Conservation (phyloP, 2,329 filamentous ascomycete species). For the Fusarium gaditjirri region DNA sequence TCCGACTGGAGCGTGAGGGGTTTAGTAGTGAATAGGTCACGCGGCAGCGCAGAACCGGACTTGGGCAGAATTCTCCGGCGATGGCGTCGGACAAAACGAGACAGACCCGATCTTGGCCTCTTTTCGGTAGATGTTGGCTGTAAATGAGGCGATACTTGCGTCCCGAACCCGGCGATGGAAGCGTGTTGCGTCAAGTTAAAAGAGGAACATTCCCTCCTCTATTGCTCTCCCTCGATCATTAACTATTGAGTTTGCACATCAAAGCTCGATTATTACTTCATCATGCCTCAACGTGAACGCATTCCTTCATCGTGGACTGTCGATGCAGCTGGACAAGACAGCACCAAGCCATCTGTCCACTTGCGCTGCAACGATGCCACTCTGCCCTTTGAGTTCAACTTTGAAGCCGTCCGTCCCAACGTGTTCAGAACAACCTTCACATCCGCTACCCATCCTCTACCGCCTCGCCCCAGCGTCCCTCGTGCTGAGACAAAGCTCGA, state of each 20-base stretch:
- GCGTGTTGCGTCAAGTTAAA: background rate
- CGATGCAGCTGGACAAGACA: slow-evolving; percentile 46
- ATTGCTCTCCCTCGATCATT: rapidly evolving
- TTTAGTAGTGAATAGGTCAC: background rate
- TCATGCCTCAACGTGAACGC: slow-evolving; percentile 46
- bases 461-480: slow-evolving; percentile 70
- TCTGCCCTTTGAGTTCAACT: slow-evolving; percentile 66
- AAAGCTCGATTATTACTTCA: background rate
- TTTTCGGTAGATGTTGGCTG: background rate
- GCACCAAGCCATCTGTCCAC: slow-evolving; percentile 26
- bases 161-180: background rate
- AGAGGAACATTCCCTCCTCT: background rate
- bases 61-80: background rate
- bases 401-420: slow-evolving; percentile 70
- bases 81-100: background rate
- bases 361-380: slow-evolving; percentile 39
- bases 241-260: background rate
- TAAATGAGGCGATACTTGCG: background rate
- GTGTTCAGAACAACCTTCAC: slow-evolving; percentile 76
- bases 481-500: slow-evolving; percentile 53
- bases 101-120: background rate
- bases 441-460: slow-evolving; percentile 68
- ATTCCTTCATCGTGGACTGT: slow-evolving; percentile 44
- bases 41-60: background rate
- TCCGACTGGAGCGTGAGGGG: background rate